These are phyloP conservation scores for Amphibolis antarctica DNA, from an alignment of 106 monocot species.

Conservation along the genomic window DNA sequence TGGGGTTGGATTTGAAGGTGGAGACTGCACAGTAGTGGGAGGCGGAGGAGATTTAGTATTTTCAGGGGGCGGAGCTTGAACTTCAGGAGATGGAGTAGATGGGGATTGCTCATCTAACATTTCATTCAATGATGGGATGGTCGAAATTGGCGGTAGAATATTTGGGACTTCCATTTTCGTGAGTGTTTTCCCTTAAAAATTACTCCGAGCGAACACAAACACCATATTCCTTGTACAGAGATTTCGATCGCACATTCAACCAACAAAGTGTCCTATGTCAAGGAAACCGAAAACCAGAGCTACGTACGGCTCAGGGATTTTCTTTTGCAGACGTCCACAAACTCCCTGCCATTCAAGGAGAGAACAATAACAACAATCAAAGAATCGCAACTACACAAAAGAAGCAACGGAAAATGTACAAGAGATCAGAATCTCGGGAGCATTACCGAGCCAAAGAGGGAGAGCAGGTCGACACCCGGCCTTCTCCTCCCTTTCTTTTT, in stretches of 20 bases:
- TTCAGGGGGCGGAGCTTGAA: slow-evolving; percentile 2
- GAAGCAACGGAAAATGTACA: not conserved
- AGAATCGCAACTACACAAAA: not conserved
- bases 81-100: slow-evolving; percentile 3
- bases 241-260: too few relatives aligned
- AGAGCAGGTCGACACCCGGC: too few relatives aligned
- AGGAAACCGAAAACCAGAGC: too few relatives aligned
- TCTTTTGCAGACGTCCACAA: too few relatives aligned
- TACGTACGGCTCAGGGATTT: too few relatives aligned
- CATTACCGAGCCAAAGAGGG: too few relatives aligned
- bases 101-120: slow-evolving; percentile 5
- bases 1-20: not conserved
- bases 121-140: not conserved
- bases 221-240: not conserved
- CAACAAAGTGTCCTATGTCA: too few relatives aligned
- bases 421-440: not conserved
- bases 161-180: not conserved
- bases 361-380: not conserved
- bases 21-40: not conserved
- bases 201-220: not conserved
- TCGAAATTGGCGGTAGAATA: not conserved
- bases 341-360: too few relatives aligned
- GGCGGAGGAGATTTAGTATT: not conserved
- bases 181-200: not conserved
- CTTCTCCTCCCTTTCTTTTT: not conserved